Conservation (phyloP, 495 filamentous ascomycete species). For the Evernia prunastri region DNA sequence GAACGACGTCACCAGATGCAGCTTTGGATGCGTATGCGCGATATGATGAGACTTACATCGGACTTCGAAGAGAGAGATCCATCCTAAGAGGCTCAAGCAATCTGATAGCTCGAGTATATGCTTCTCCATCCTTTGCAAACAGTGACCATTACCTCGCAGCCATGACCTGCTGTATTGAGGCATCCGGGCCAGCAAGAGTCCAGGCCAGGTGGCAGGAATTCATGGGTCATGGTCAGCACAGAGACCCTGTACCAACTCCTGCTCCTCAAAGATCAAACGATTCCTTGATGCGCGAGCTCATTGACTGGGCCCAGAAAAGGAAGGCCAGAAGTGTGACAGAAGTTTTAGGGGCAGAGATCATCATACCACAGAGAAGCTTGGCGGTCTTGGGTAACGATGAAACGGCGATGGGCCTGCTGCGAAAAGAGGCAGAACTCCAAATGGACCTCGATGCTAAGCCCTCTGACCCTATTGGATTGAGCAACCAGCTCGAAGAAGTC, state of each 20-base stretch:
- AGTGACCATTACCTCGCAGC: neutral
- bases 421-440: conserved; percentile 1
- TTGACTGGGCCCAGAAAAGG: neutral
- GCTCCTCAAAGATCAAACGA: neutral
- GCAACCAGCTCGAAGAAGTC: conserved; percentile 1
- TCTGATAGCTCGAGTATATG: neutral
- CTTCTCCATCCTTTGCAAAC: neutral
- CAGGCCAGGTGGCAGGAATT: neutral
- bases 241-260: conserved; percentile 3
- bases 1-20: neutral
- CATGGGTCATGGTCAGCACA: neutral
- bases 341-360: neutral
- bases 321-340: conserved; percentile 1
- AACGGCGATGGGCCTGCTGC: neutral
- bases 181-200: neutral
- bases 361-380: neutral
- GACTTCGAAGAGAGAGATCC: neutral
- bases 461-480: conserved; percentile 5
- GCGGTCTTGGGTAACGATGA: conserved; percentile 4
- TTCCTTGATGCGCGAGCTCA: neutral
- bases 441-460: neutral
- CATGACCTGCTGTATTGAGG: neutral
- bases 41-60: neutral
- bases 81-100: conserved; percentile 1
- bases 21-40: conserved; percentile 2